Percentiles rank a stretch among this genome's conserved stretches.
These are phyloP conservation scores for Cryptococcus maquisensis DNA, from an alignment of 1,284 basidiomycete species.

Conservation along the genomic window DNA sequence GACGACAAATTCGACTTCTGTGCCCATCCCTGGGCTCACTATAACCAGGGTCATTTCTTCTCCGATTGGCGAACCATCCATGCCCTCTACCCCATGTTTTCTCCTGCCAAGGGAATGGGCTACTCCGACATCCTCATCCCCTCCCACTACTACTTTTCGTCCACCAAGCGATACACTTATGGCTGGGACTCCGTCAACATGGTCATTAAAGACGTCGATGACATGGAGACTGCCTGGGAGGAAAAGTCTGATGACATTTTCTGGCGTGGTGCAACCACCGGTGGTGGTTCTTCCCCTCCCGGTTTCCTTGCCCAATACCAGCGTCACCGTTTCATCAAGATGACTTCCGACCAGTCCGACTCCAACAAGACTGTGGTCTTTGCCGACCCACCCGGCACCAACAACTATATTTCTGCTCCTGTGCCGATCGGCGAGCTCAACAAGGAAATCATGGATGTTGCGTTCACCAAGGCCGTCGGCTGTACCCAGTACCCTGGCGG, in stretches of 20 bases:
- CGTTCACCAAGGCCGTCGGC: slow-evolving; percentile 74
- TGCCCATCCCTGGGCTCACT: slow-evolving; percentile 71
- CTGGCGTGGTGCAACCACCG: slow-evolving; percentile 79
- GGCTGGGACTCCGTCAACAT: slow-evolving; percentile 76
- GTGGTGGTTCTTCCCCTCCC: slow-evolving; percentile 79
- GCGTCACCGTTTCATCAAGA: slow-evolving; percentile 76
- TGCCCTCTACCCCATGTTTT: slow-evolving; percentile 81
- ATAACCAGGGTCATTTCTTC: slow-evolving; percentile 88
- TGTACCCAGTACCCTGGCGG: slow-evolving; percentile 72
- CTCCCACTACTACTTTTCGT: slow-evolving; percentile 87
- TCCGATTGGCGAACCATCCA: slow-evolving; percentile 87
- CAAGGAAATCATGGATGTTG: slow-evolving; percentile 77
- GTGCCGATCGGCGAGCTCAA: slow-evolving; percentile 67
- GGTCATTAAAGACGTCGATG: slow-evolving; percentile 65
- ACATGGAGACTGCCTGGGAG: slow-evolving; percentile 71
- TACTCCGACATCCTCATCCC: slow-evolving; percentile 87
- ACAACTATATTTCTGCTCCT: slow-evolving; percentile 57
- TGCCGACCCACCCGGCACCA: slow-evolving; percentile 62
- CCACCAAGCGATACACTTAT: slow-evolving; percentile 77
- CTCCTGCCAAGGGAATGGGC: slow-evolving; percentile 75
- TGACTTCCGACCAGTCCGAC: slow-evolving; percentile 62
- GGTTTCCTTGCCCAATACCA: slow-evolving; percentile 82
- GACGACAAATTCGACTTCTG: slow-evolving; percentile 73
- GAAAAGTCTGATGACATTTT: slow-evolving; percentile 53
- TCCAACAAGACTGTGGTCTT: slow-evolving; percentile 68